Evolutionary conservation across 2,329 filamentous ascomycete genomes (phyloP).

Genomic region (Calcarisporium arbuscula): DNA sequence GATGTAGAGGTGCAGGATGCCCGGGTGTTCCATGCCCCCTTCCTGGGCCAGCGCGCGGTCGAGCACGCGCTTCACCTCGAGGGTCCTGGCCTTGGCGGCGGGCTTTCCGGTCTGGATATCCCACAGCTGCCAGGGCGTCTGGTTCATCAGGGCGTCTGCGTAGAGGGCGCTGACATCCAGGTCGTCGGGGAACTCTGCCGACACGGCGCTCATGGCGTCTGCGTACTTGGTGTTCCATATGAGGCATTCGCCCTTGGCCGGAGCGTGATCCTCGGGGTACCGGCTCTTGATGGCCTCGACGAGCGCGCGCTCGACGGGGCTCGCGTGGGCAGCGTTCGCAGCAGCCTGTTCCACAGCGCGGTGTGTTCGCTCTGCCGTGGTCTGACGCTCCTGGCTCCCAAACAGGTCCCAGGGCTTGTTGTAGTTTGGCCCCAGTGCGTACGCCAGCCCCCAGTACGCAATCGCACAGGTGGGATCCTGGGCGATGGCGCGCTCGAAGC

Average conservation of each 20-base stretch:
- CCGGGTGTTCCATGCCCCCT: conserved; percentile 50
- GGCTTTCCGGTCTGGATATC: conserved; percentile 27
- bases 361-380: conserved; percentile 34
- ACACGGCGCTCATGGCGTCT: conserved; percentile 32
- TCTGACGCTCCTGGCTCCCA: conserved; percentile 51
- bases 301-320: conserved; percentile 51
- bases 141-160: conserved; percentile 41
- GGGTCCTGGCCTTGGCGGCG: conserved; percentile 23
- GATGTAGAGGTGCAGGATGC: conserved; percentile 68
- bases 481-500: conserved; percentile 54
- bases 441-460: conserved; percentile 66
- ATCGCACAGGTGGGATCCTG: conserved; percentile 51
- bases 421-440: conserved; percentile 67
- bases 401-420: conserved; percentile 74
- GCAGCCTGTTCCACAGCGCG: conserved; percentile 21
- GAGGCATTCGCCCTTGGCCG: conserved; percentile 39
- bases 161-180: conserved; percentile 30
- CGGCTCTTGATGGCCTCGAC: conserved; percentile 55
- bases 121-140: conserved; percentile 41
- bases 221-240: conserved; percentile 29
- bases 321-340: conserved; percentile 10
- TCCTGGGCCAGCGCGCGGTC: conserved; percentile 41
- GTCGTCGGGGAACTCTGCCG: conserved; percentile 31
- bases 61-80: conserved; percentile 27
- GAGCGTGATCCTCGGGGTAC: conserved; percentile 46